Conservation (phyloP, 108 stramenopile species). For the Pseudonitzschia delicatissima region DNA sequence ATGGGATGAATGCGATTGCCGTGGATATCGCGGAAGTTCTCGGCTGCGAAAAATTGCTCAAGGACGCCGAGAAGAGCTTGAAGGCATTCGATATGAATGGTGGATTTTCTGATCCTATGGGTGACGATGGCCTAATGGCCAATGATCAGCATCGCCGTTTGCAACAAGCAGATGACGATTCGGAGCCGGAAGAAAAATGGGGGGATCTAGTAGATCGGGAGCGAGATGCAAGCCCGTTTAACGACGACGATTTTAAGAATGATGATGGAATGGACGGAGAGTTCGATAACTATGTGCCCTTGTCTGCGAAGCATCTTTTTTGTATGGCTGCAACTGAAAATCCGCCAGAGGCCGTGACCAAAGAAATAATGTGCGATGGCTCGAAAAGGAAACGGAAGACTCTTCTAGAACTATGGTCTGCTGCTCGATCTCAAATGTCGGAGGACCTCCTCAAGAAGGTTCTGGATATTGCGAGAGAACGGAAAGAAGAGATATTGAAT, state of each 20-base stretch:
- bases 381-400: conserved; percentile 36
- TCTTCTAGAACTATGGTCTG: conserved; percentile 64
- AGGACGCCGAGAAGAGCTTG: not conserved
- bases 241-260: conserved; percentile 3
- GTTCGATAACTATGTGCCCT: conserved; percentile 22
- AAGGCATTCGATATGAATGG: not conserved
- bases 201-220: not conserved
- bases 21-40: conserved; percentile 54
- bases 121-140: not conserved
- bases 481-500: conserved; percentile 38
- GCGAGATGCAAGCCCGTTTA: not conserved
- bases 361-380: conserved; percentile 43
- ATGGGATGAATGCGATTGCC: conserved; percentile 60
- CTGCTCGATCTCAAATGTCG: conserved; percentile 62
- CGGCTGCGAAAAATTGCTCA: conserved; percentile 40
- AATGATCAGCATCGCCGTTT: conserved; percentile 17
- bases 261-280: conserved; percentile 18
- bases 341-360: conserved; percentile 26
- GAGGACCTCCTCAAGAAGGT: conserved; percentile 38
- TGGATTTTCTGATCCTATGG: conserved; percentile 1
- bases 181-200: conserved; percentile 30
- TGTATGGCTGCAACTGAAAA: conserved; percentile 63
- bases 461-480: conserved; percentile 47
- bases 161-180: conserved; percentile 30
- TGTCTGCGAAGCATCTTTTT: conserved; percentile 62